Evolutionary conservation across 768 basidiomycete genomes (phyloP).

Genomic region (Krasilnikovozyma curviuscula): DNA sequence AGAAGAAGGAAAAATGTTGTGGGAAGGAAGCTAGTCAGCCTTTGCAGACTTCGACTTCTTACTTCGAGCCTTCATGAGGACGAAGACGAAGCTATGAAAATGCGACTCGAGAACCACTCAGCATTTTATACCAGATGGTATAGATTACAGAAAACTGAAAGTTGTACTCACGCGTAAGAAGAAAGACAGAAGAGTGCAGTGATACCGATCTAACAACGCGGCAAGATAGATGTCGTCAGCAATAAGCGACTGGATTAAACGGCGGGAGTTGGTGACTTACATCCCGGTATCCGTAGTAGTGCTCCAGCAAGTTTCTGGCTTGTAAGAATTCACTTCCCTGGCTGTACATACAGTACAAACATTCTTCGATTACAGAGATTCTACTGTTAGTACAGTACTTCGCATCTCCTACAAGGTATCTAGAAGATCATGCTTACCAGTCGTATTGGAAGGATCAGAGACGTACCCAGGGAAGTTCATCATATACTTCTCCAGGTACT

Average conservation of each 20-base stretch:
- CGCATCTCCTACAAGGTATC: neutral
- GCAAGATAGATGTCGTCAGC: neutral
- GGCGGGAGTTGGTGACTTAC: neutral
- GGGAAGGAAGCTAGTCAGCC: too few species aligned
- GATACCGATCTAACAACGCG: neutral
- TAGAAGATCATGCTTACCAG: neutral
- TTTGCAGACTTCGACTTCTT: conserved; percentile 4
- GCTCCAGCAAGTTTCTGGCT: conserved; percentile 1
- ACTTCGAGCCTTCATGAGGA: conserved; percentile 1
- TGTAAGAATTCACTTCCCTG: conserved; percentile 21
- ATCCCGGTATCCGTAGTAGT: conserved; percentile 2
- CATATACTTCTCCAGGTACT: conserved; percentile 21
- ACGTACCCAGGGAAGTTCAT: conserved; percentile 18
- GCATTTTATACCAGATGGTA: too few species aligned
- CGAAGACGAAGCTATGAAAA: neutral
- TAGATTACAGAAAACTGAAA: too few species aligned
- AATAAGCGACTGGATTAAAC: neutral
- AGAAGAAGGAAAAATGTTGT: too few species aligned
- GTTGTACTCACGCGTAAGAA: too few species aligned
- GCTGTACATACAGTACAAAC: conserved; percentile 20
- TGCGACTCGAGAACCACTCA: too few species aligned
- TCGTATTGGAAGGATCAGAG: conserved; percentile 13
- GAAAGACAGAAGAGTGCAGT: neutral
- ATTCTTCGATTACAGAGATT: conserved; percentile 13
- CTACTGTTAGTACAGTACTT: conserved; percentile 5